Percentiles rank a stretch among this genome's conserved stretches.
Conservation (phyloP, 2,329 filamentous ascomycete genomes). For the Thermothelomyces thermophilus region DNA sequence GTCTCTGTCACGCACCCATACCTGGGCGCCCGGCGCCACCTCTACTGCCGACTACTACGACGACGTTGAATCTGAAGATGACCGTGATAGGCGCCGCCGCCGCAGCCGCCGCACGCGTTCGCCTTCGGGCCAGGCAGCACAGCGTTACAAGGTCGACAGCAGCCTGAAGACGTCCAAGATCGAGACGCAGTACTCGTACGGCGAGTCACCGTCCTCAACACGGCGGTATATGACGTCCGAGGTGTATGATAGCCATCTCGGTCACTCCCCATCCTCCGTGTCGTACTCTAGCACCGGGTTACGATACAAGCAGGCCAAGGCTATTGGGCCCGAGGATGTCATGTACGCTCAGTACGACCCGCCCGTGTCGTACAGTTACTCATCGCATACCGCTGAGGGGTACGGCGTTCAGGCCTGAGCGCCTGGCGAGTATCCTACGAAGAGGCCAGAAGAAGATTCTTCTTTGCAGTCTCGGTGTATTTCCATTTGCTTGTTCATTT, state of each 20-base stretch:
- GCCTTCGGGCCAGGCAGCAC: slow-evolving; percentile 13
- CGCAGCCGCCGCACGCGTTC: slow-evolving; percentile 21
- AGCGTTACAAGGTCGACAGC: slow-evolving; percentile 22
- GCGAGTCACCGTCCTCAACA: slow-evolving; percentile 17
- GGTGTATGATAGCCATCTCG: slow-evolving; percentile 3
- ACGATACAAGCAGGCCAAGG: slow-evolving; percentile 19
- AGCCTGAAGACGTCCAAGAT: slow-evolving; percentile 21
- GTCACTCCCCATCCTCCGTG: slow-evolving; percentile 10
- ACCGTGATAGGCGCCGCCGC: slow-evolving; percentile 17
- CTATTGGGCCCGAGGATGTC: slow-evolving; percentile 14
- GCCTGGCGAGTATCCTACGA: background rate
- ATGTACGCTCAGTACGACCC: slow-evolving; percentile 10
- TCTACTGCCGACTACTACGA: slow-evolving; percentile 9
- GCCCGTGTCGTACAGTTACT: slow-evolving; percentile 3
- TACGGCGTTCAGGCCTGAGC: slow-evolving; percentile 7
- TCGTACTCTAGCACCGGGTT: slow-evolving; percentile 12
- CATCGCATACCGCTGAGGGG: background rate
- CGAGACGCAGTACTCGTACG: slow-evolving; percentile 17
- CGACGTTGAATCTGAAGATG: slow-evolving; percentile 20
- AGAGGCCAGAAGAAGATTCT: background rate
- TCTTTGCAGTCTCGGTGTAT: slow-evolving; percentile 7
- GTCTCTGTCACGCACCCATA: slow-evolving; percentile 15
- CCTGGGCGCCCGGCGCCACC: slow-evolving; percentile 16
- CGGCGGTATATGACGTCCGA: slow-evolving; percentile 13
- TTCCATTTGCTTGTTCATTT: slow-evolving; percentile 8